Evolutionary conservation across 495 filamentous ascomycete species (phyloP).

Genomic region (Penicillium egyptiacum): DNA sequence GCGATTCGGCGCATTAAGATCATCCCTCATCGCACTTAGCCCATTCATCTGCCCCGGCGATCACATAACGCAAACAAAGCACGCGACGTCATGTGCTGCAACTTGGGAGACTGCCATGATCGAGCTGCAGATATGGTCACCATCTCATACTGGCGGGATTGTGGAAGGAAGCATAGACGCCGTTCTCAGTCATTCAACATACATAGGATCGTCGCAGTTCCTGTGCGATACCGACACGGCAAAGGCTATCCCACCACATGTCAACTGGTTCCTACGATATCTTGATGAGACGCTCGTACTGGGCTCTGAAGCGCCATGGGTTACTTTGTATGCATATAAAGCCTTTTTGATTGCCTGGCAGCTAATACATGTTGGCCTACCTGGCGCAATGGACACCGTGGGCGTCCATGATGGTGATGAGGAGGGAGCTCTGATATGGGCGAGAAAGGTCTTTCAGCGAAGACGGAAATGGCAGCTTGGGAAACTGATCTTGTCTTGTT

Average conservation of each 20-base stretch:
- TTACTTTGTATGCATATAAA: constrained; percentile 39
- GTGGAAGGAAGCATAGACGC: constrained; percentile 33
- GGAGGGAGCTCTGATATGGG: constrained; percentile 32
- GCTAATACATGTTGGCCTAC: constrained; percentile 25
- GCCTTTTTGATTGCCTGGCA: constrained; percentile 44
- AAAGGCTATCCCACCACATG: constrained; percentile 32
- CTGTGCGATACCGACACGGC: constrained; percentile 28
- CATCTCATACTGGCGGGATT: constrained; percentile 37
- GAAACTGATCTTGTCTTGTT: constrained; percentile 31
- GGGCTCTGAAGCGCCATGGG: constrained; percentile 34
- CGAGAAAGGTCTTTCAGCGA: constrained; percentile 29
- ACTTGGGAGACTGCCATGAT: constrained; percentile 43
- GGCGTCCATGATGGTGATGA: constrained; percentile 32
- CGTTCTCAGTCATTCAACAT: constrained; percentile 29
- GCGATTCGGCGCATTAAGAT: constrained; percentile 31
- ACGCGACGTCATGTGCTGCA: constrained; percentile 22
- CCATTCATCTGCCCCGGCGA: constrained; percentile 26
- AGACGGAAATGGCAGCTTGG: constrained; percentile 31
- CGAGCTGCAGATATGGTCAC: constrained; percentile 40
- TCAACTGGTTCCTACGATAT: constrained; percentile 42
- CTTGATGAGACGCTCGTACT: constrained; percentile 23
- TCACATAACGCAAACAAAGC: constrained; percentile 1
- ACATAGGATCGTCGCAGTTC: constrained; percentile 27
- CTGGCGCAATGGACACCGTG: constrained; percentile 33
- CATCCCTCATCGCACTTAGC: constrained; percentile 32